Base-by-base conservation (phyloP, 2,329 filamentous ascomycete species). In the Aaosphaeria arxii region DNA sequence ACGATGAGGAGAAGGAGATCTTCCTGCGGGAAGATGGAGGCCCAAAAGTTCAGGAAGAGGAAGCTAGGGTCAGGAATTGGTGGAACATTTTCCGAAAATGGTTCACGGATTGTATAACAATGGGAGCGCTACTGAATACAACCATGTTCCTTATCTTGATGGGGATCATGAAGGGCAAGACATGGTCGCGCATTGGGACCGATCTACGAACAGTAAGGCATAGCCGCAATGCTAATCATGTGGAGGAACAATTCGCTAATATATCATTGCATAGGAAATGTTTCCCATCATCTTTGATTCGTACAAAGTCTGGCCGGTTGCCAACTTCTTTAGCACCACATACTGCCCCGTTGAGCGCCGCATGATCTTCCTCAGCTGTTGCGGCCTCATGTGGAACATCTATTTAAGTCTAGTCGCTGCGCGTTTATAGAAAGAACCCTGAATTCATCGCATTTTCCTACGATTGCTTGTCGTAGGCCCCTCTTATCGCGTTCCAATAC, bases 381-480 rank as follows among this genome's bases (percentile, higher is more conserved):
- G 86, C 33, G 88, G 88, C 6, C 75, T 91, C 36, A 76, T 76
- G 7, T 92, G 88, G 88, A 86, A 86, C 1, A 76, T 91, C 35
- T 91, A 88, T 66, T 75, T 91, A 68, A 89, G 85, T 56, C 71
- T 91, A 54, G 72, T 85, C 48, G 78, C 67, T 11, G 57, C 61
- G 17, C 54, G 62, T n/a, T 46, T 69, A 32, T 70, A 61, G 40
- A 36, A 9, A 36, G n/a, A 9, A 36, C n/a, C 9, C 33, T 9
- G 33, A 9, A 9, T n/a, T 4, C n/a, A 36, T 24, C 11, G 9
- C 31, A 7, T 31, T 11, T 42, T 47, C 41, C 43, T n/a, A n/a
- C 40, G 46, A 41, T 60, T 58, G 66, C 67, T 24, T 24, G 17
- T 24, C 17, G 17, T 24, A 70, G 6, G 60, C 60, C 29, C 51